Conservation (phyloP, 768 basidiomycete genomes). For the Russula olivacea region DNA sequence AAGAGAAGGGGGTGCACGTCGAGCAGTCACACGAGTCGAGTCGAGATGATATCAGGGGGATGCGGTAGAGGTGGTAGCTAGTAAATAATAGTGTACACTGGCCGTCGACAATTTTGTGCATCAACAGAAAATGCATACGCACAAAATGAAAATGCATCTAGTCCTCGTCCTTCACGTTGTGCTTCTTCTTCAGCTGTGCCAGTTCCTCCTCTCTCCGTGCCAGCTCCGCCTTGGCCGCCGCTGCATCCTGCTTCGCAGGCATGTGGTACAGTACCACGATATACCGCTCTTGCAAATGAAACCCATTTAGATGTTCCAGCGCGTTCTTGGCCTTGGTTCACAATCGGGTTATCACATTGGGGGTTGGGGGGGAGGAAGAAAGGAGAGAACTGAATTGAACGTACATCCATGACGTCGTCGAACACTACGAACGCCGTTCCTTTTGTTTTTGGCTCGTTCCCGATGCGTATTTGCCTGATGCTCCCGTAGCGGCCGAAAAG, state of each 20-base stretch:
- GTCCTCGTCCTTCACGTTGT: constrained; percentile 70
- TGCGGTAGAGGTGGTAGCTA: too few relatives aligned
- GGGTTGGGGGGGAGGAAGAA: neutral
- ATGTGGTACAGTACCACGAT: constrained; percentile 98
- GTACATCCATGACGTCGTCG: constrained; percentile 92
- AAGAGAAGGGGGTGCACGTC: too few relatives aligned
- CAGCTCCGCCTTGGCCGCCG: constrained; percentile 87
- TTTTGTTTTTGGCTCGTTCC: constrained; percentile 85
- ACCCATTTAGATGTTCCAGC: constrained; percentile 93
- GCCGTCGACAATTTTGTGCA: neutral
- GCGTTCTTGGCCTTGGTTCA: constrained; percentile 83
- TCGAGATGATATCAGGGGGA: too few relatives aligned
- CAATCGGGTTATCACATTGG: neutral
- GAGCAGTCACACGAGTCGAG: too few relatives aligned
- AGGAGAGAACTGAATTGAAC: constrained; percentile 33
- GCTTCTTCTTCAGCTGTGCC: constrained; percentile 76
- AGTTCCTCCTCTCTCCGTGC: constrained; percentile 89
- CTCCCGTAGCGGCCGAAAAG: constrained; percentile 96
- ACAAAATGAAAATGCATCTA: constrained; percentile 27
- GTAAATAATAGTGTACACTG: neutral
- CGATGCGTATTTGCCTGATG: constrained; percentile 91
- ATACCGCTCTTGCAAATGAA: constrained; percentile 96
- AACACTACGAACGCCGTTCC: constrained; percentile 97
- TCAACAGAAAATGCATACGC: neutral
- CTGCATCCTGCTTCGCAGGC: constrained; percentile 94